phyloP scores from a whole-genome alignment of 495 filamentous ascomycete genomes.

The Aspergillus homomorphus region DNA sequence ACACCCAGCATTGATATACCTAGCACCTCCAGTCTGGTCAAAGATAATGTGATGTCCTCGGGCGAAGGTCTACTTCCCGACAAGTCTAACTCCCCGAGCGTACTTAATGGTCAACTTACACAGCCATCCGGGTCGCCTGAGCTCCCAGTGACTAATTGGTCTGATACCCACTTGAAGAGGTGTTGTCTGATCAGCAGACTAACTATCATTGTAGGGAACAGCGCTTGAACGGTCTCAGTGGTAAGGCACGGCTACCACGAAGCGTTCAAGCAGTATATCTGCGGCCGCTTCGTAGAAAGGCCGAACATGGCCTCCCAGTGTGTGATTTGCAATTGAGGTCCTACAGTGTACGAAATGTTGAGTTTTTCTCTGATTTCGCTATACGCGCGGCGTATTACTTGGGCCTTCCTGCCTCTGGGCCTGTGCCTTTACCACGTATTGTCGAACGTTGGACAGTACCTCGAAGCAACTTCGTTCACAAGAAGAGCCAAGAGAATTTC shows the following conservation, averaged over 20 bases:
- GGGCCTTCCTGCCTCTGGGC: conserved; percentile 78
- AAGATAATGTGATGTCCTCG: neutral
- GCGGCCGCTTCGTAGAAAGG: conserved; percentile 71
- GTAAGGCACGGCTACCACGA: conserved; percentile 59
- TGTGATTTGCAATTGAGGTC: conserved; percentile 93
- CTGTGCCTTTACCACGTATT: conserved; percentile 82
- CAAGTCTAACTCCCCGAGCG: neutral
- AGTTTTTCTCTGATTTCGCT: conserved; percentile 94
- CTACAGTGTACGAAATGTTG: conserved; percentile 84
- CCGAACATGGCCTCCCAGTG: conserved; percentile 71
- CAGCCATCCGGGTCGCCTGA: neutral
- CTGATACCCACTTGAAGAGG: neutral
- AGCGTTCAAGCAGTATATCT: conserved; percentile 83
- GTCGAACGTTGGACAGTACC: conserved; percentile 94
- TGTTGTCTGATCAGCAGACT: conserved; percentile 6
- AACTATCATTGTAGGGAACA: conserved; percentile 30
- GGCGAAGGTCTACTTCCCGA: neutral
- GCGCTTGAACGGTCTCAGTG: conserved; percentile 33
- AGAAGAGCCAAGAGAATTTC: conserved; percentile 98
- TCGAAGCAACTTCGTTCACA: conserved; percentile 82
- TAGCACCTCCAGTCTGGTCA: neutral
- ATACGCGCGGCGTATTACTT: conserved; percentile 93
- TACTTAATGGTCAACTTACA: neutral
- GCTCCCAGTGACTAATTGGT: conserved; percentile 15
- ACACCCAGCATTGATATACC: neutral